Conservation (phyloP, 2,329 filamentous ascomycete species). For the Cercospora sp. region DNA sequence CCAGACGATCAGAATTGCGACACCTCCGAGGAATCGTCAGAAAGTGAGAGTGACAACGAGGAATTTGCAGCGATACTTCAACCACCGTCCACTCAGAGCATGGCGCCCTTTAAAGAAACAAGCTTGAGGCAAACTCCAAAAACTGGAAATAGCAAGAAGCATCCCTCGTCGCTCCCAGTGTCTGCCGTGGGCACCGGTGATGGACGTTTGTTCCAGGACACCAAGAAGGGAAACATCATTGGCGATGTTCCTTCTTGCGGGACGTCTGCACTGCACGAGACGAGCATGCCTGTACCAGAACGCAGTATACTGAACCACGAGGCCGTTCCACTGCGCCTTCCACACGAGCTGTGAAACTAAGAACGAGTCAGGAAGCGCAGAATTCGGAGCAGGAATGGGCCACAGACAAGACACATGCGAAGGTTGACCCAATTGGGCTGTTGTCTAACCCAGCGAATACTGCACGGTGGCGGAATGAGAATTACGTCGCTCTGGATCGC, state of each 20-base stretch:
- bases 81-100: not conserved
- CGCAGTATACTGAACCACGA: not conserved
- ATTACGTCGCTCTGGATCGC: not conserved
- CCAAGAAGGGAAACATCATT: not conserved
- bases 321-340: not conserved
- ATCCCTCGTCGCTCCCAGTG: not conserved
- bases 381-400: constrained; percentile 6
- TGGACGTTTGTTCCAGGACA: not conserved
- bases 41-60: constrained; percentile 13
- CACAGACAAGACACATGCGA: constrained; percentile 14
- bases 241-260: not conserved
- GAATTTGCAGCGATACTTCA: constrained; percentile 5
- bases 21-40: constrained; percentile 12
- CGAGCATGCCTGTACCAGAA: not conserved
- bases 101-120: not conserved
- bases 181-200: not conserved
- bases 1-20: not conserved
- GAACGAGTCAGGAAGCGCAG: not conserved
- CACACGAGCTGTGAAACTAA: not conserved
- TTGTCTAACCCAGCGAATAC: constrained; percentile 14
- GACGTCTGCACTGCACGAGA: not conserved
- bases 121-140: not conserved
- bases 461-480: constrained; percentile 20
- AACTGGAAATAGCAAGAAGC: too few relatives aligned
- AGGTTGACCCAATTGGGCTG: constrained; percentile 22